A percentile compares a stretch with the other conserved stretches of the same genome.
Conservation (phyloP, 148 eudicot species). For the Simmondsia chinensis region DNA sequence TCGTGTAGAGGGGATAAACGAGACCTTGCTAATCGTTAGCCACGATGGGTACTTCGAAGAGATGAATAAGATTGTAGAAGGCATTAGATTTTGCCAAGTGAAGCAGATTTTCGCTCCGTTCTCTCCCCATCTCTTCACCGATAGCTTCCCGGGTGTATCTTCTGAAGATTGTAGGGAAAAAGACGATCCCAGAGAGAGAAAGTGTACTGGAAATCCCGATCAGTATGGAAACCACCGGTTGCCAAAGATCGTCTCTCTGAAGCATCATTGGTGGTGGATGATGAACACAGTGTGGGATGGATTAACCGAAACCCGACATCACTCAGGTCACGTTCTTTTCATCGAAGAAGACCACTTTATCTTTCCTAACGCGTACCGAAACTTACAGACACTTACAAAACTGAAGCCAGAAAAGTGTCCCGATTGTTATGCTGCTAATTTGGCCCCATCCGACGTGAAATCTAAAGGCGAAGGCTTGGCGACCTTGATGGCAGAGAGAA, state of each 20-base stretch:
- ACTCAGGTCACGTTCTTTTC: slow-evolving; percentile 69
- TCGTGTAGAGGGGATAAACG: slow-evolving; percentile 63
- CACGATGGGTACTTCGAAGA: slow-evolving; percentile 89
- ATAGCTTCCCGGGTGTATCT: slow-evolving; percentile 77
- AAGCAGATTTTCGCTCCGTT: slow-evolving; percentile 88
- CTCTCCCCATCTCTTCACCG: slow-evolving; percentile 66
- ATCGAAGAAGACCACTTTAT: slow-evolving; percentile 94
- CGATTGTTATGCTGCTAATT: slow-evolving; percentile 68
- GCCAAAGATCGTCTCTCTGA: slow-evolving; percentile 81
- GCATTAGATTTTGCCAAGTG: slow-evolving; percentile 77
- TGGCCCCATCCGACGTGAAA: slow-evolving; percentile 78
- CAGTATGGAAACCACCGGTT: slow-evolving; percentile 89
- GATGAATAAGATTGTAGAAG: slow-evolving; percentile 81
- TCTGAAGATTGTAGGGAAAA: slow-evolving; percentile 58
- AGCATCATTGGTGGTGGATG: slow-evolving; percentile 99
- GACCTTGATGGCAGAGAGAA: slow-evolving; percentile 63
- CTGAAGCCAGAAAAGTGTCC: slow-evolving; percentile 72
- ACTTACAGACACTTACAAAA: slow-evolving; percentile 44
- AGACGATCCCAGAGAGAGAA: slow-evolving; percentile 35
- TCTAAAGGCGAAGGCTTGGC: slow-evolving; percentile 65
- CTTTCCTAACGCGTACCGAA: slow-evolving; percentile 80
- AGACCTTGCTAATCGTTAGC: slow-evolving; percentile 78
- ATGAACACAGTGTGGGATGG: slow-evolving; percentile 97
- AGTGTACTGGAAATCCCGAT: slow-evolving; percentile 67
- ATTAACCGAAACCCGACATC: slow-evolving; percentile 51